Conservation (phyloP, 2,329 filamentous ascomycete genomes). For the Hortaea sp. region DNA sequence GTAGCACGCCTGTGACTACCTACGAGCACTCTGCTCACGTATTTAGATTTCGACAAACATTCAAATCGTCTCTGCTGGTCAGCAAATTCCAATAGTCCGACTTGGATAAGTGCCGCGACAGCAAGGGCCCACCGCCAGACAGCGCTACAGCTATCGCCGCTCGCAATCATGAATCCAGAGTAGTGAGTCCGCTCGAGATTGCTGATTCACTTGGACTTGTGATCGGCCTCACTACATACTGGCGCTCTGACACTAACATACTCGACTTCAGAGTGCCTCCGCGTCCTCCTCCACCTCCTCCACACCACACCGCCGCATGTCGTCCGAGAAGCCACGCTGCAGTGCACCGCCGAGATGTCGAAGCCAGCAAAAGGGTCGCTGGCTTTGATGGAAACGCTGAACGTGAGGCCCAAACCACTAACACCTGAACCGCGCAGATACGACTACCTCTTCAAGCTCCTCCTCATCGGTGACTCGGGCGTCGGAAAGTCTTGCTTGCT, state of each 20-base stretch:
- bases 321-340: background rate
- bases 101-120: background rate
- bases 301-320: background rate
- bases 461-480: slow-evolving; percentile 99
- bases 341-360: slow-evolving; percentile 3
- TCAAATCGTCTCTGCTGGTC: background rate
- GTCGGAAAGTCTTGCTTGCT: slow-evolving; percentile 99
- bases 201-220: background rate
- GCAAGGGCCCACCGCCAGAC: no score
- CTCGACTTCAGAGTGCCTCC: background rate
- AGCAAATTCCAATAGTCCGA: background rate
- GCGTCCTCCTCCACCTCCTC: background rate
- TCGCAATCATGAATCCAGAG: slow-evolving; percentile 70
- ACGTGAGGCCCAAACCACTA: slow-evolving; percentile 2
- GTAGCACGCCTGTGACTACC: slow-evolving; percentile 1
- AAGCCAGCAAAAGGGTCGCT: slow-evolving; percentile 6
- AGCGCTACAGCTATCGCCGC: background rate
- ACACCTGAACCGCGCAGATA: slow-evolving; percentile 54
- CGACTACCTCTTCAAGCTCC: slow-evolving; percentile 99
- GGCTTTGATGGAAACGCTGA: slow-evolving; percentile 3
- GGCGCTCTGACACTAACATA: background rate
- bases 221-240: background rate
- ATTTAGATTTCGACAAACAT: background rate
- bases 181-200: slow-evolving; percentile 53
- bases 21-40: background rate